These are phyloP conservation scores for Rhizophlyctis rosea DNA, from an alignment of 192 early-diverging fungal genomes.

Conservation along the genomic window DNA sequence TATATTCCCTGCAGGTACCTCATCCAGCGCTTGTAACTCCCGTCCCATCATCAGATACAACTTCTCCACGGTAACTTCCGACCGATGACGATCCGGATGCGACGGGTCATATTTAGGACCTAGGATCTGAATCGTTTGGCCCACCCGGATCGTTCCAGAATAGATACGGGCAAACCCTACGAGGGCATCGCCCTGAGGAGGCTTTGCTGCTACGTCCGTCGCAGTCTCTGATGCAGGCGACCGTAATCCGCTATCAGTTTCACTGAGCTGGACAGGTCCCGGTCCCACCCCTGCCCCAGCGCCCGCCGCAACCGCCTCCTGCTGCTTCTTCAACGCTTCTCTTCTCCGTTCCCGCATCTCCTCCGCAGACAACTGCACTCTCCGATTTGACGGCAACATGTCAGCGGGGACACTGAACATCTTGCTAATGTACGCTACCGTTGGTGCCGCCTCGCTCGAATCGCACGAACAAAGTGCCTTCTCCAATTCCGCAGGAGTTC, in stretches of 20 bases:
- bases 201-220: slow-evolving; percentile 12
- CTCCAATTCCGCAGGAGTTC: slow-evolving; percentile 46
- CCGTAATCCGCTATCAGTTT: slow-evolving; percentile 15
- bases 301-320: slow-evolving; percentile 21
- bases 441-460: slow-evolving; percentile 52
- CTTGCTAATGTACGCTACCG: slow-evolving; percentile 89
- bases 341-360: slow-evolving; percentile 77
- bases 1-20: slow-evolving; percentile 93
- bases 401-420: slow-evolving; percentile 83
- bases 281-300: slow-evolving; percentile 12
- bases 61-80: slow-evolving; percentile 69
- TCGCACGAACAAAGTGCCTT: slow-evolving; percentile 75
- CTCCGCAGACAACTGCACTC: slow-evolving; percentile 73
- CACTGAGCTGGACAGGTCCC: slow-evolving; percentile 16
- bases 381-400: slow-evolving; percentile 70
- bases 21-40: slow-evolving; percentile 76
- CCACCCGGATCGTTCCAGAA: slow-evolving; percentile 82
- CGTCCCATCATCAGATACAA: slow-evolving; percentile 97
- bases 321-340: slow-evolving; percentile 27
- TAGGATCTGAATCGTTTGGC: slow-evolving; percentile 82
- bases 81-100: slow-evolving; percentile 38
- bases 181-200: slow-evolving; percentile 58
- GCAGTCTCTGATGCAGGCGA: background rate
- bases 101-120: slow-evolving; percentile 89
- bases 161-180: slow-evolving; percentile 95